Percentiles rank a stretch among this genome's conserved stretches.
phyloP scores from a whole-genome alignment of 768 basidiomycete species.

The Tulasnella calospora region DNA sequence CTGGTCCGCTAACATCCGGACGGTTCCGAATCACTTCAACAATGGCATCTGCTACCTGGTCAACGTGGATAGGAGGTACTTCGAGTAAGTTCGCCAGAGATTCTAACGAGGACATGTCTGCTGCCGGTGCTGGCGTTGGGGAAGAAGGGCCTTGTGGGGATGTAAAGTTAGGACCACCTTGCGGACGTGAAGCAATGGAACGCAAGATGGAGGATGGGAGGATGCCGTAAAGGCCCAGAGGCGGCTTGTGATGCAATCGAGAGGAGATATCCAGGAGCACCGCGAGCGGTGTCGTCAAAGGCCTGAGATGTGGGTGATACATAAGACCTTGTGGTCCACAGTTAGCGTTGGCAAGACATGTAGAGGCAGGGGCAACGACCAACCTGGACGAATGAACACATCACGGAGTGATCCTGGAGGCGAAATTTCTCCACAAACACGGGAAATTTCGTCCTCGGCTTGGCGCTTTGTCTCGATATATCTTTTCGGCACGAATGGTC shows the following conservation, averaged over 20 bases:
- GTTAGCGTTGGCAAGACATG: constrained; percentile 6
- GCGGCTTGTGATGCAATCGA: constrained; percentile 57
- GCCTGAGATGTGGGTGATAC: constrained; percentile 91
- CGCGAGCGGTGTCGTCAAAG: constrained; percentile 81
- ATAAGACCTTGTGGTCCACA: constrained; percentile 63
- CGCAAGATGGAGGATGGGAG: constrained; percentile 62
- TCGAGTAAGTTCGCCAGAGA: constrained; percentile 70
- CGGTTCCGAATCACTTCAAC: constrained; percentile 51
- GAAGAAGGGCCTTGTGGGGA: constrained; percentile 23
- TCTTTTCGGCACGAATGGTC: constrained; percentile 74
- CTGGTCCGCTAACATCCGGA: constrained; percentile 52
- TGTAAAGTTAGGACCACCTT: constrained; percentile 32
- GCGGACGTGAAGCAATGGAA: constrained; percentile 32
- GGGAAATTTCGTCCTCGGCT: constrained; percentile 68
- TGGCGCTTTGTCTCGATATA: constrained; percentile 95
- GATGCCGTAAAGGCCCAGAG: constrained; percentile 46
- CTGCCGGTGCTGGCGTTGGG: constrained; percentile 37
- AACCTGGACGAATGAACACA: constrained; percentile 87
- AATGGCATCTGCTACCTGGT: constrained; percentile 85
- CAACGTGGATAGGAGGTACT: constrained; percentile 92
- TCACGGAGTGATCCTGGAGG: constrained; percentile 51
- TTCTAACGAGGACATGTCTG: constrained; percentile 43
- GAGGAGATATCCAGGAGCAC: constrained; percentile 78
- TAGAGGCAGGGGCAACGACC: constrained; percentile 34
- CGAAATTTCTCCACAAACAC: constrained; percentile 42